Evolutionary conservation across 2,329 filamentous ascomycete genomes (phyloP).

Genomic region (Cladosporium halotolerans): DNA sequence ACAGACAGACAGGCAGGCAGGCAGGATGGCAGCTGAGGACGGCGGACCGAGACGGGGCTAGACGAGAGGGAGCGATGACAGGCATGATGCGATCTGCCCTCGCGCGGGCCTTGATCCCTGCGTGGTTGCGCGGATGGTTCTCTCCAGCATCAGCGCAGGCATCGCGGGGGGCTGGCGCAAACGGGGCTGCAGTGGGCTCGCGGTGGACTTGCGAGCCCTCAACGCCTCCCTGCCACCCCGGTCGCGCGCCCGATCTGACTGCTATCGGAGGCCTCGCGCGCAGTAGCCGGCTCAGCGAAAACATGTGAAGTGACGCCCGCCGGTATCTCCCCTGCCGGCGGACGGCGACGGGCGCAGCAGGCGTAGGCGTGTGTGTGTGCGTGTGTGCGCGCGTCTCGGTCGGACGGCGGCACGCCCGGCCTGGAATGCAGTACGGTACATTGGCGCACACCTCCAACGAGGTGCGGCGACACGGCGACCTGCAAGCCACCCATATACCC

Average conservation of each 20-base stretch:
- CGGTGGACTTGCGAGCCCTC: too few species aligned
- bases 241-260: too few species aligned
- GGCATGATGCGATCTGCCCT: constrained; percentile 7
- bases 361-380: too few species aligned
- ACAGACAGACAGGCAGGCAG: background rate
- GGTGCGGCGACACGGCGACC: background rate
- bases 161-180: constrained; percentile 6
- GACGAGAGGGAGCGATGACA: constrained; percentile 2
- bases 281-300: too few species aligned
- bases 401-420: too few species aligned
- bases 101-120: constrained; percentile 5
- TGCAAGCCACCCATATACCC: constrained; percentile 2
- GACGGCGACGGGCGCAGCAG: too few species aligned
- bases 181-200: background rate
- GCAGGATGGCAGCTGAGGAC: background rate
- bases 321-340: too few species aligned
- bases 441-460: background rate
- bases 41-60: constrained; percentile 4
- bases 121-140: background rate
- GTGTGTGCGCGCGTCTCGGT: too few species aligned
- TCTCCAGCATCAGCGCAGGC: background rate
- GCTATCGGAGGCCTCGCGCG: too few species aligned
- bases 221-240: too few species aligned
- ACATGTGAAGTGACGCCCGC: too few species aligned
- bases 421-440: too few species aligned